Evolutionary conservation across 2,329 filamentous ascomycete genomes (phyloP), one percentile per base, ranked within the genome.

Genomic region (Ophiocordyceps australis): DNA sequence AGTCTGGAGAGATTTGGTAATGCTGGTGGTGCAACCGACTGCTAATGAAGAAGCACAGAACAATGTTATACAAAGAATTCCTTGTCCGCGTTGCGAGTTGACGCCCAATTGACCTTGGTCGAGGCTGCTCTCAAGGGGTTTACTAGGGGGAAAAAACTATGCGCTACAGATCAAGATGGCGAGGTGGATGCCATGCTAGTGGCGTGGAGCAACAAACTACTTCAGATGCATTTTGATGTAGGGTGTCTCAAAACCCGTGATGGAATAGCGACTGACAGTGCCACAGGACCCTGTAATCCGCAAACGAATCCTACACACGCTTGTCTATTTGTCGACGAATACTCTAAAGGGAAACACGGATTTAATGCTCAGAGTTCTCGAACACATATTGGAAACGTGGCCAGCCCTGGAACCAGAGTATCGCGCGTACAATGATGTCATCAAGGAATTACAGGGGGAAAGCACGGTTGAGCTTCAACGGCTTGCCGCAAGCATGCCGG

Each of bases 81-180:
- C 0, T 62, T 72, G 38, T 61, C 74, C n/a, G 66, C 77, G 3
- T 61, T 98, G 28, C 71, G 72, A 16, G 74, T 91, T 3, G 89
- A 98, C 46, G 78, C 83, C 1, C 78, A 93, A 36, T 86, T 86
- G 38, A 82, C 81, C 1, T 77, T 93, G 14, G 76, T 94, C 3
- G 81, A 94, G 43, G 76, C 83, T 15, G 77, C 81, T 2, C 55
- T 95, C 17, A 93, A 85, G 45, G 89, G 86, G 2, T 93, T 85
- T 37, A 68, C 74, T 35, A 85, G 81, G 44, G 93, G 82, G 80
- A 63, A 60, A 35, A 40, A 37, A 30, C 35, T 40, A 14, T 38
- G 45, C 13, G 32, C 33, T 3, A 35, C 36, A 16, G 42, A 46
- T 27, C 37, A 26, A 5, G 11, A 34, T 9, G 57, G 53, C 12